A percentile compares a stretch with the other conserved stretches of the same genome.
Conservation (phyloP, 1,139 yeast genomes). For the Taiozyma sp. region DNA sequence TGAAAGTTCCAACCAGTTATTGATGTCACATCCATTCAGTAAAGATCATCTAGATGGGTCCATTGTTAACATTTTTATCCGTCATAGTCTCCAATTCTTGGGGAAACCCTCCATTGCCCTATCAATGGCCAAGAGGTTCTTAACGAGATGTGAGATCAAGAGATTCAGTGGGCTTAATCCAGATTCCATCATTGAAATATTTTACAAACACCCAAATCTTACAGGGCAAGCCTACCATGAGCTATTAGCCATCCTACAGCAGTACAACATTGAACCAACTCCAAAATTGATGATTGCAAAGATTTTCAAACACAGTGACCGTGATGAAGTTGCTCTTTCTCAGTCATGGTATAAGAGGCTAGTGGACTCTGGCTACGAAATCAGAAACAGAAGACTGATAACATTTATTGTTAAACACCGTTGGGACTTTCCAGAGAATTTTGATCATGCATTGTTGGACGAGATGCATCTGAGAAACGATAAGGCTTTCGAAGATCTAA, state of each 20-base stretch:
- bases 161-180: slow-evolving; percentile 13
- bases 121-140: slow-evolving; percentile 9
- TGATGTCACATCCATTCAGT: slow-evolving; percentile 8
- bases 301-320: slow-evolving; percentile 10
- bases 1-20: neutral
- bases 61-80: slow-evolving; percentile 13
- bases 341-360: slow-evolving; percentile 16
- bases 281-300: slow-evolving; percentile 7
- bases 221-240: slow-evolving; percentile 6
- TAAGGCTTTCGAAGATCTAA: neutral
- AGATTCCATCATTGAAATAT: slow-evolving; percentile 9
- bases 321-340: slow-evolving; percentile 7
- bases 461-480: neutral
- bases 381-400: slow-evolving; percentile 11
- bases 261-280: slow-evolving; percentile 9
- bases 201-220: slow-evolving; percentile 13
- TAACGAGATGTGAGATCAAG: slow-evolving; percentile 2
- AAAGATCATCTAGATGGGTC: slow-evolving; percentile 11
- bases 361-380: slow-evolving; percentile 8
- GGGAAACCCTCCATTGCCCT: slow-evolving; percentile 14
- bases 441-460: slow-evolving; percentile 7
- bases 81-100: slow-evolving; percentile 5
- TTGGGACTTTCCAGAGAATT: slow-evolving; percentile 16
- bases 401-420: slow-evolving; percentile 9
- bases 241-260: slow-evolving; percentile 11